Conservation (phyloP, 768 basidiomycete genomes). For the Rhodotorula toruloides region DNA sequence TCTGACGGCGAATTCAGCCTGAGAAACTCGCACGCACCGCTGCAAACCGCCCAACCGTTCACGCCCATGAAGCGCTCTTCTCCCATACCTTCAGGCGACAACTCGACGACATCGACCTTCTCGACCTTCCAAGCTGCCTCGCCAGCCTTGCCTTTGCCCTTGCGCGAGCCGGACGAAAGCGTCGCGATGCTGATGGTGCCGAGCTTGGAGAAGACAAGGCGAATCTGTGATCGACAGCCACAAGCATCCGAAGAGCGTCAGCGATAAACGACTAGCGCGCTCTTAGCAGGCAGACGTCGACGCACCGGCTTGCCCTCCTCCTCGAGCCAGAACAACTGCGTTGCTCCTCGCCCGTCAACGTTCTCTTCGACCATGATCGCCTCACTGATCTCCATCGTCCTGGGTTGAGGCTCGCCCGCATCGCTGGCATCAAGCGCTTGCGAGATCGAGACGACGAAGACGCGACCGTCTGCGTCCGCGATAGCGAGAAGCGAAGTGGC, state of each 20-base stretch:
- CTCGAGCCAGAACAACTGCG: slow-evolving; percentile 22
- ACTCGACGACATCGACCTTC: slow-evolving; percentile 17
- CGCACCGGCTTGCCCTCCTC: neutral
- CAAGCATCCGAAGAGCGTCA: neutral
- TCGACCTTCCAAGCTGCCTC: neutral
- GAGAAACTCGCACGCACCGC: neutral
- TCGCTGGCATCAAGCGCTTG: neutral
- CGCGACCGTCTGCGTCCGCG: slow-evolving; percentile 10
- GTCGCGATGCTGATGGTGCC: slow-evolving; percentile 14
- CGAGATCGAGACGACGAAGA: neutral
- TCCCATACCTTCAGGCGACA: too few species aligned
- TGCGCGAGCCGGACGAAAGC: neutral
- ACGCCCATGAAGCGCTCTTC: slow-evolving; percentile 12
- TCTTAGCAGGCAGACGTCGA: neutral
- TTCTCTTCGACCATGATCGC: neutral
- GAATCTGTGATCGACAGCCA: neutral
- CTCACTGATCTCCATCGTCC: neutral
- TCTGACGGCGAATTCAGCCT: too few species aligned
- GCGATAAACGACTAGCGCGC: neutral
- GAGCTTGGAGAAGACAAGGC: slow-evolving; percentile 23
- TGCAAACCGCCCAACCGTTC: slow-evolving; percentile 12
- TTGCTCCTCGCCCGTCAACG: slow-evolving; percentile 8
- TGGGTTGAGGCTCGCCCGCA: neutral
- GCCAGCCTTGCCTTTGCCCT: neutral
- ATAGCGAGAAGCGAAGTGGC: neutral